Evolutionary conservation across 768 basidiomycete species (phyloP).

Genomic region (Russula lepida): DNA sequence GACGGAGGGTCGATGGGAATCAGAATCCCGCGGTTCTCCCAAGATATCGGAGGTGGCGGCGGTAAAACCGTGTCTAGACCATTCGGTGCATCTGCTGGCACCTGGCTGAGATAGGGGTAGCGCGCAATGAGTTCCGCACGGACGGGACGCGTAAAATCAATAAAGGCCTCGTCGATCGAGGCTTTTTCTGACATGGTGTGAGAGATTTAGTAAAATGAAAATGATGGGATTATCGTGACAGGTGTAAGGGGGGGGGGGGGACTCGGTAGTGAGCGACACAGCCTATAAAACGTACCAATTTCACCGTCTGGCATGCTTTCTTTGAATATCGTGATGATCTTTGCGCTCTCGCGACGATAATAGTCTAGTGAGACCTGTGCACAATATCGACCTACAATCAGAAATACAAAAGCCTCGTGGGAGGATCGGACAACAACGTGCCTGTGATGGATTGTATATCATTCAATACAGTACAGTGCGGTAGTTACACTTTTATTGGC

Average conservation of each 20-base stretch:
- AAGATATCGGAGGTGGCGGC: constrained; percentile 53
- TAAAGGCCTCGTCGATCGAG: constrained; percentile 94
- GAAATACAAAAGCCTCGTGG: background rate
- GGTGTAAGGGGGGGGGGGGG: background rate
- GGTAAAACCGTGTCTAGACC: constrained; percentile 76
- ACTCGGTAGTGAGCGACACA: background rate
- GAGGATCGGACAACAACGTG: background rate
- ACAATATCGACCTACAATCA: background rate
- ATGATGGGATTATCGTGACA: no score
- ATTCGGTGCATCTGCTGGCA: constrained; percentile 58
- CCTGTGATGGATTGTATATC: background rate
- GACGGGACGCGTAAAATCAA: constrained; percentile 83
- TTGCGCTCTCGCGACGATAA: constrained; percentile 84
- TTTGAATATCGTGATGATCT: constrained; percentile 78
- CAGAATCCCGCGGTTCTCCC: constrained; percentile 52
- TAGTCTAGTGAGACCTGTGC: constrained; percentile 82
- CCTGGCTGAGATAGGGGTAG: constrained; percentile 66
- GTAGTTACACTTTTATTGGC: no score
- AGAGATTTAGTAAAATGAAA: background rate
- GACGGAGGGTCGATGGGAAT: constrained; percentile 43
- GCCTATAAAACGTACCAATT: constrained; percentile 53
- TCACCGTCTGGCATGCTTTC: constrained; percentile 71
- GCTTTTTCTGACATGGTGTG: constrained; percentile 65
- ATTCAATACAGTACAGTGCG: no score
- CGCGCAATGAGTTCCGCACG: constrained; percentile 62